Evolutionary conservation across 1,139 yeast species (phyloP), one percentile per base, ranked within the genome.

Genomic region (Taphrina wiesneri): DNA sequence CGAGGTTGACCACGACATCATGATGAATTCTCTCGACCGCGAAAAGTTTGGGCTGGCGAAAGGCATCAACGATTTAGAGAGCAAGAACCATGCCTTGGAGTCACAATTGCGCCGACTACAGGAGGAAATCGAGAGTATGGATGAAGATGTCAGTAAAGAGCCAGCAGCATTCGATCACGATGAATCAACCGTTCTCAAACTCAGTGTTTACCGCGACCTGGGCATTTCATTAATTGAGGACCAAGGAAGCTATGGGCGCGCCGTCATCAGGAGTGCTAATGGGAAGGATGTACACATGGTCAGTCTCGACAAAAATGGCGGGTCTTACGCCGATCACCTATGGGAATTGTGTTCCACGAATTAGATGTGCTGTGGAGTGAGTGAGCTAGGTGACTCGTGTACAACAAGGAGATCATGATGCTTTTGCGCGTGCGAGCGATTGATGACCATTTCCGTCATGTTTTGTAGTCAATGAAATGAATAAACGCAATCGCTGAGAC

Each of bases 281-380:
- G 76, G 77, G 41, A 84, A 82, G 68, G 75, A 79, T 21, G 78
- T 85, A 1, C 83, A 82, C 70, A 80, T 83, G 4, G 75, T 88
- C 63, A 80, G 82, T 39, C 71, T 85, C 13, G 88, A 85, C 70
- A 82, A 83, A 32, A 81, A 83, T 70, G 85, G 85, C 71, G 82
- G 86, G 70, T 86, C 86, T 73, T 81, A 86, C 34, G 82, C 90
- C 9, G 86, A 87, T 71, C 85, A 82, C 73, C 81, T 88, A 25
- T 88, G 95, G 95, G 92, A 87, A 68, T 80, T 83, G 70, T 49
- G 56, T 21, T 49, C 73, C 84, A 70, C 36, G 23, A n/a, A 17
- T 30, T 41, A 21, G n/a, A n/a, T n/a, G n/a, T n/a, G n/a, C n/a
- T n/a, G 23, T 45, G n/a, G n/a, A n/a, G n/a, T n/a, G n/a, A n/a